Evolutionary conservation across 2,329 filamentous ascomycete genomes (phyloP).

Genomic region (Stromatinia cepivora): DNA sequence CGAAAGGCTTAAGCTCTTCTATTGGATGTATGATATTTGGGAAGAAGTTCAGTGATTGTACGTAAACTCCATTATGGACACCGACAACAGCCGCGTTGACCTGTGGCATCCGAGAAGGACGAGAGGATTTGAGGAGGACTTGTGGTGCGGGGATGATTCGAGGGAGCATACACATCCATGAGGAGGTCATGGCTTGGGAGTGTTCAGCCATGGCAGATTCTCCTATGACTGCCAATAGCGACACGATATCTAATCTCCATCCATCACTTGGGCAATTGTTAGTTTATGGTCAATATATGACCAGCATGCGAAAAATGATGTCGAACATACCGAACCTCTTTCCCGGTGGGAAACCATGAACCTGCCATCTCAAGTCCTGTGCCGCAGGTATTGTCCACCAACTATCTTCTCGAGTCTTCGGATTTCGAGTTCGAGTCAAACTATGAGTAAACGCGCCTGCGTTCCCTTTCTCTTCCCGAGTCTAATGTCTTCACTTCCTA

Average conservation of each 20-base stretch:
- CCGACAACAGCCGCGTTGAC: conserved; percentile 56
- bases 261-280: conserved; percentile 33
- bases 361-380: conserved; percentile 8
- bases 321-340: conserved; percentile 19
- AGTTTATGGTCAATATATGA: conserved; percentile 1
- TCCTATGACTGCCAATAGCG: conserved; percentile 62
- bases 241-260: conserved; percentile 62
- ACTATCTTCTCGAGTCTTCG: conserved; percentile 1
- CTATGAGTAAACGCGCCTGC: not conserved
- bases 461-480: not conserved
- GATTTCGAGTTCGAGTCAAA: not conserved
- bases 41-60: conserved; percentile 60
- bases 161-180: conserved; percentile 57
- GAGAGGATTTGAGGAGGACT: conserved; percentile 57
- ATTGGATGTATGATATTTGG: conserved; percentile 60
- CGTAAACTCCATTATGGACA: conserved; percentile 56
- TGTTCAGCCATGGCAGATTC: conserved; percentile 60
- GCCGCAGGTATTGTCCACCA: not conserved
- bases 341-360: conserved; percentile 32
- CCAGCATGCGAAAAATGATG: not conserved
- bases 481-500: not conserved
- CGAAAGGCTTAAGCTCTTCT: conserved; percentile 50
- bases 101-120: conserved; percentile 57
- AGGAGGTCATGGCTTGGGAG: conserved; percentile 59
- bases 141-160: conserved; percentile 63